Percentiles rank a stretch among this genome's conserved stretches.
Conservation (phyloP, 495 filamentous ascomycete species). For the Ascodesmis nigricans region DNA sequence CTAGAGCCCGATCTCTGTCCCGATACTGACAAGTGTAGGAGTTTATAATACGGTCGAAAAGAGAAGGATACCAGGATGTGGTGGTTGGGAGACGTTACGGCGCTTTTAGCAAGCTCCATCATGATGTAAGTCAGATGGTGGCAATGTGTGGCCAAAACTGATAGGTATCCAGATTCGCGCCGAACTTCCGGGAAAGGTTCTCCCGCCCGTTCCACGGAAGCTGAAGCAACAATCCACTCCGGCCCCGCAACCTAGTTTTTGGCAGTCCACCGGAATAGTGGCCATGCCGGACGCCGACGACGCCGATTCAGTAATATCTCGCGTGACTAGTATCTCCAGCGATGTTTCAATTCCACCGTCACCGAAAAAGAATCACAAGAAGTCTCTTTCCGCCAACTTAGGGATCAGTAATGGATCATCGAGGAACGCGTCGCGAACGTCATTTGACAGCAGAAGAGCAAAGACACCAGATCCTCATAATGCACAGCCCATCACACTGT, state of each 20-base stretch:
- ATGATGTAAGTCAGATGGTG: slow-evolving; percentile 21
- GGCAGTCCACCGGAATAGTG: too few species aligned
- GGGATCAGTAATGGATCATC: slow-evolving; percentile 24
- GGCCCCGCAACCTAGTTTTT: too few species aligned
- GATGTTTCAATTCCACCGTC: not conserved
- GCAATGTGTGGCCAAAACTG: not conserved
- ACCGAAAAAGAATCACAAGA: slow-evolving; percentile 7
- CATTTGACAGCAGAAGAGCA: slow-evolving; percentile 23
- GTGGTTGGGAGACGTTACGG: slow-evolving; percentile 74
- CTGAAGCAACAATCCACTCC: too few species aligned
- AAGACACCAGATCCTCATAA: slow-evolving; percentile 8
- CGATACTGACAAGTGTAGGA: slow-evolving; percentile 32
- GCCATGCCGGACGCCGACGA: too few species aligned
- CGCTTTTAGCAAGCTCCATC: slow-evolving; percentile 62
- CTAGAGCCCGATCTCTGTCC: not conserved
- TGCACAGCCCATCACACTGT: slow-evolving; percentile 34
- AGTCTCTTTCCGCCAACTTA: slow-evolving; percentile 15
- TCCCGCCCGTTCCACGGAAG: slow-evolving; percentile 73
- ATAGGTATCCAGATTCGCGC: slow-evolving; percentile 34
- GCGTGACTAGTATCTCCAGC: too few species aligned
- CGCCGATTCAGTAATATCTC: too few species aligned
- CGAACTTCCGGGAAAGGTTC: slow-evolving; percentile 77
- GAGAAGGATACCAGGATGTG: slow-evolving; percentile 42
- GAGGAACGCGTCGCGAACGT: slow-evolving; percentile 29
- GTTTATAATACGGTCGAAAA: slow-evolving; percentile 68